A percentile compares a stretch with the other conserved stretches of the same genome.
Conservation (phyloP, 768 basidiomycete species). For the Trametes maxima region DNA sequence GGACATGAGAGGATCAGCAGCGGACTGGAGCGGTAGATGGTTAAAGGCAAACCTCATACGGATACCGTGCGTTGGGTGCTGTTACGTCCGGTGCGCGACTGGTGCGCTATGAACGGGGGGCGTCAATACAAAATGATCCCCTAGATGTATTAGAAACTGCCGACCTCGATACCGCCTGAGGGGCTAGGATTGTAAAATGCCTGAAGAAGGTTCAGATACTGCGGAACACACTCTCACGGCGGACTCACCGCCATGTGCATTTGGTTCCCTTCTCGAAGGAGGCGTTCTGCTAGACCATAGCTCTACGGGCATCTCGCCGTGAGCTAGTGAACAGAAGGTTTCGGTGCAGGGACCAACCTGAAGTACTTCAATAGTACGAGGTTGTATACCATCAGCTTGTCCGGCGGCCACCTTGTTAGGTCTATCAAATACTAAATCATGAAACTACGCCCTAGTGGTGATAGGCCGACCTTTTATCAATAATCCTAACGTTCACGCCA, state of each 20-base stretch:
- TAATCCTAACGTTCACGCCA: slow-evolving; percentile 58
- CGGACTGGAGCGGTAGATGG: background rate
- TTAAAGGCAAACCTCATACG: slow-evolving; percentile 58
- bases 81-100: slow-evolving; percentile 66
- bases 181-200: slow-evolving; percentile 75
- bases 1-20: background rate
- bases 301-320: slow-evolving; percentile 47
- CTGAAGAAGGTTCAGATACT: slow-evolving; percentile 37
- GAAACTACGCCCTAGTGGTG: slow-evolving; percentile 13
- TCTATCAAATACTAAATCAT: slow-evolving; percentile 29
- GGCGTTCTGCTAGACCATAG: slow-evolving; percentile 71
- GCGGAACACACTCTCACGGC: background rate
- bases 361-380: slow-evolving; percentile 56
- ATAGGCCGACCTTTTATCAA: slow-evolving; percentile 56
- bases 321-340: background rate
- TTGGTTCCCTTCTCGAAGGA: slow-evolving; percentile 68
- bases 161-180: slow-evolving; percentile 64
- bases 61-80: slow-evolving; percentile 67
- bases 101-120: slow-evolving; percentile 47
- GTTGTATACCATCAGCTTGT: slow-evolving; percentile 61
- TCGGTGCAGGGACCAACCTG: slow-evolving; percentile 34
- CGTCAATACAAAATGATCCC: background rate
- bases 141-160: background rate
- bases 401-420: slow-evolving; percentile 46
- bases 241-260: slow-evolving; percentile 66